These are phyloP conservation scores for Ilyonectria mors-panacis DNA, from an alignment of 2,329 filamentous ascomycete genomes.

Conservation along the genomic window DNA sequence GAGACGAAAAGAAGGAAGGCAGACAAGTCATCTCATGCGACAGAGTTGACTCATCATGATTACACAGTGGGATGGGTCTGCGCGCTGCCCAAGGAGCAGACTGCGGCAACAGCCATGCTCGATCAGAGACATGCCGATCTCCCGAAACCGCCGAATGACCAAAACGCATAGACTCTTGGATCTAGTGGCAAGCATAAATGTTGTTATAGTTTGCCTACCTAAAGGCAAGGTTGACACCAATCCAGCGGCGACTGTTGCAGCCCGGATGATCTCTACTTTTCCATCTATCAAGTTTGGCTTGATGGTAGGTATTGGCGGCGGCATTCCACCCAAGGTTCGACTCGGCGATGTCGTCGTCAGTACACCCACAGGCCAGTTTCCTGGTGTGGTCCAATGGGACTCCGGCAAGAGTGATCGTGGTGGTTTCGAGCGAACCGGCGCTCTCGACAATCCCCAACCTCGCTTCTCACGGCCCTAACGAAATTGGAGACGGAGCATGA, in stretches of 20 bases:
- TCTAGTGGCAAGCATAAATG: not conserved
- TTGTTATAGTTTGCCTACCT: not conserved
- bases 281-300: not conserved
- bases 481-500: not conserved
- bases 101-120: constrained; percentile 23
- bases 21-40: no score
- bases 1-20: no score
- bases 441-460: constrained; percentile 12
- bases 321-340: not conserved
- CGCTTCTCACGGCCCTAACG: not conserved
- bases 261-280: not conserved
- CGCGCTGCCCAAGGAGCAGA: constrained; percentile 24
- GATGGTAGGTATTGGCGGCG: not conserved
- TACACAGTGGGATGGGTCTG: constrained; percentile 33
- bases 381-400: not conserved
- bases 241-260: not conserved
- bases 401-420: not conserved
- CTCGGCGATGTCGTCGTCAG: not conserved
- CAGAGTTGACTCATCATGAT: not conserved
- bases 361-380: not conserved
- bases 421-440: constrained; percentile 17
- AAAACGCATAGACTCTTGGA: constrained; percentile 22
- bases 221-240: not conserved
- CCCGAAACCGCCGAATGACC: not conserved
- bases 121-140: constrained; percentile 7